A percentile compares a stretch with the other conserved stretches of the same genome.
phyloP scores from a whole-genome alignment of 2,329 filamentous ascomycete genomes.

The Dactylellina leptospora region DNA sequence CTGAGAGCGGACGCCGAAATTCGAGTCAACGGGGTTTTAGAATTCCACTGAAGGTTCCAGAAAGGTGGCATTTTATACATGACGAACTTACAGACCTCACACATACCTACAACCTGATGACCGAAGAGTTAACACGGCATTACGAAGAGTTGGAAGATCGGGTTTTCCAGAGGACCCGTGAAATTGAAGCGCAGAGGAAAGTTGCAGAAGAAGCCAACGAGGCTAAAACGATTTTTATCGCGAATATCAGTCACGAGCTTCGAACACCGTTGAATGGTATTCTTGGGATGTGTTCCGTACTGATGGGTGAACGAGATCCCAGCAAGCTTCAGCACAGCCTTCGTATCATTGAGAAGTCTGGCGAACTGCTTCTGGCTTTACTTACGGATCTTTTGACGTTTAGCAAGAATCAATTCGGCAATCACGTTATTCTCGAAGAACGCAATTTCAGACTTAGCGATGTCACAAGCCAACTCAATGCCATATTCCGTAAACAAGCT shows the following conservation, averaged over 20 bases:
- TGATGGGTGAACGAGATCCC: constrained; percentile 88
- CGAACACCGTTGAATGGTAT: constrained; percentile 97
- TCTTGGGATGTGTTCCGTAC: constrained; percentile 89
- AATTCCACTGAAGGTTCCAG: constrained; percentile 82
- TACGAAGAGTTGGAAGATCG: constrained; percentile 85
- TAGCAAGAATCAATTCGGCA: constrained; percentile 92
- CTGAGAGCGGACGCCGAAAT: constrained; percentile 50
- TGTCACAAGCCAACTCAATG: constrained; percentile 79
- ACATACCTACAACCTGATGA: constrained; percentile 95
- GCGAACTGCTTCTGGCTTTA: constrained; percentile 82
- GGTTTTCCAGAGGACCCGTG: constrained; percentile 80
- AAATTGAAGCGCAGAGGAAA: constrained; percentile 77
- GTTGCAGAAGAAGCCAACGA: constrained; percentile 80
- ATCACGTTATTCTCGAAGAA: constrained; percentile 79
- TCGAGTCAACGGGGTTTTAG: constrained; percentile 72
- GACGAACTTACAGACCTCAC: constrained; percentile 76
- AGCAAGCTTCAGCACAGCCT: constrained; percentile 80
- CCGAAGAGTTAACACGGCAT: constrained; percentile 85
- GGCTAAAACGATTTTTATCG: constrained; percentile 96
- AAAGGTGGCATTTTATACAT: constrained; percentile 76
- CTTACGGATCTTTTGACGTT: constrained; percentile 90
- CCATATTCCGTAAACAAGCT: constrained; percentile 90
- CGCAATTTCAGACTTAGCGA: constrained; percentile 86
- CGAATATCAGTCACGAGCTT: constrained; percentile 87
- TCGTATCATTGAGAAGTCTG: constrained; percentile 87